Conservation (phyloP, 129 eudicot genomes). For the Solidago caesia region DNA sequence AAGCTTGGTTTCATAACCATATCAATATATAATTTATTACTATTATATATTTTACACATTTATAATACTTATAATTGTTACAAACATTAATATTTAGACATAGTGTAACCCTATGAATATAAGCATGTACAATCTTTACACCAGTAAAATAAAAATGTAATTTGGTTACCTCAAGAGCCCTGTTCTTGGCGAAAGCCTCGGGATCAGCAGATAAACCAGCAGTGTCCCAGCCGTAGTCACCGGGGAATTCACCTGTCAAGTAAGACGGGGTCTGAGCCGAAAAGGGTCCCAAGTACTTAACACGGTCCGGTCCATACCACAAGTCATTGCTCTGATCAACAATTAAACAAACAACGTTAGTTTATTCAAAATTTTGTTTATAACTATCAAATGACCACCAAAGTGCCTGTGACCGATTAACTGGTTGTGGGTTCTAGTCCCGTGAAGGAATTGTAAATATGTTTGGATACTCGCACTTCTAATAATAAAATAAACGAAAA, state of each 20-base stretch:
- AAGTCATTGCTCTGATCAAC: slow-evolving; percentile 50
- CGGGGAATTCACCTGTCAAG: slow-evolving; percentile 83
- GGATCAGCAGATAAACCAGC: slow-evolving; percentile 94
- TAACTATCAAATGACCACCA: not conserved
- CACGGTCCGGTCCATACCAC: slow-evolving; percentile 93
- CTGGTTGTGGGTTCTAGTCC: too few relatives aligned
- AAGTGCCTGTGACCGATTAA: too few relatives aligned
- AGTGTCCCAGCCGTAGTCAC: slow-evolving; percentile 91
- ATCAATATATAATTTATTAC: too few relatives aligned
- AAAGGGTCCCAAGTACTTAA: slow-evolving; percentile 87
- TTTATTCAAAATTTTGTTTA: not conserved
- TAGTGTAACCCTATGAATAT: not conserved
- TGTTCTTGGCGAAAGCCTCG: slow-evolving; percentile 78
- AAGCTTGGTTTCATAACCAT: too few relatives aligned
- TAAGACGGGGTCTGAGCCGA: slow-evolving; percentile 84
- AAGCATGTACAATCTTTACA: too few relatives aligned
- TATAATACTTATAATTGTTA: not conserved
- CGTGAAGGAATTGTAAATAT: too few relatives aligned
- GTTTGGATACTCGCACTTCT: too few relatives aligned
- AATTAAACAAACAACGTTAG: slow-evolving; percentile 17
- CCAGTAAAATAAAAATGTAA: too few relatives aligned
- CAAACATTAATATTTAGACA: not conserved
- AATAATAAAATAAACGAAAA: too few relatives aligned
- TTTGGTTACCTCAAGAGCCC: slow-evolving; percentile 72
- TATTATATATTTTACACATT: too few relatives aligned